Evolutionary conservation across 1,284 basidiomycete species (phyloP).

Genomic region (Ganoderma resinaceum): DNA sequence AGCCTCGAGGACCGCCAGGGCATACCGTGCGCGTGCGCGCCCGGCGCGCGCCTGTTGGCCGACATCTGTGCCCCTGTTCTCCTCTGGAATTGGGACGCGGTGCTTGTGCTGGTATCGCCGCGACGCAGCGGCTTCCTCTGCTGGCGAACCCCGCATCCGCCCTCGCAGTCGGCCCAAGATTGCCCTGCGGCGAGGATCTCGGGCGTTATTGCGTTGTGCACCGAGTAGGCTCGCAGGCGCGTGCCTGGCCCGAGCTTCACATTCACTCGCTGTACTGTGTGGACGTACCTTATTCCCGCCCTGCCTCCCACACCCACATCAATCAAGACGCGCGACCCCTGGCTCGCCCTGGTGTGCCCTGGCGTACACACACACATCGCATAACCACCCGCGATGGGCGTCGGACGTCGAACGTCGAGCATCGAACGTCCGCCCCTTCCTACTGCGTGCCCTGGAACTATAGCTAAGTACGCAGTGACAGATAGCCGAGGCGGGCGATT

Average conservation of each 20-base stretch:
- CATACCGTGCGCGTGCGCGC: no score
- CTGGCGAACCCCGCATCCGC: not conserved
- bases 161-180: not conserved
- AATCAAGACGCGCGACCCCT: not conserved
- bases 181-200: not conserved
- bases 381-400: constrained; percentile 9
- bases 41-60: not conserved
- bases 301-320: not conserved
- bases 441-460: not conserved
- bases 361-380: constrained; percentile 5
- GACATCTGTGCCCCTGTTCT: no score
- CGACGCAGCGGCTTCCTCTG: not conserved
- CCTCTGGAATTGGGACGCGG: not conserved
- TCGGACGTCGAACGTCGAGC: no score
- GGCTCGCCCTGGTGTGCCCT: constrained; percentile 5
- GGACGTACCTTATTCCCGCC: not conserved
- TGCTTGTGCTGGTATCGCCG: not conserved
- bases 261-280: not conserved
- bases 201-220: not conserved
- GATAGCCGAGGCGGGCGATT: not conserved
- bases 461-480: not conserved
- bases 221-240: not conserved
- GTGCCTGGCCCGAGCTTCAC: not conserved
- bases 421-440: constrained; percentile 3
- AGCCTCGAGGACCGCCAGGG: not conserved